These are phyloP conservation scores for Diaporthe destruens DNA, from an alignment of 2,329 filamentous ascomycete genomes.

Conservation along the genomic window DNA sequence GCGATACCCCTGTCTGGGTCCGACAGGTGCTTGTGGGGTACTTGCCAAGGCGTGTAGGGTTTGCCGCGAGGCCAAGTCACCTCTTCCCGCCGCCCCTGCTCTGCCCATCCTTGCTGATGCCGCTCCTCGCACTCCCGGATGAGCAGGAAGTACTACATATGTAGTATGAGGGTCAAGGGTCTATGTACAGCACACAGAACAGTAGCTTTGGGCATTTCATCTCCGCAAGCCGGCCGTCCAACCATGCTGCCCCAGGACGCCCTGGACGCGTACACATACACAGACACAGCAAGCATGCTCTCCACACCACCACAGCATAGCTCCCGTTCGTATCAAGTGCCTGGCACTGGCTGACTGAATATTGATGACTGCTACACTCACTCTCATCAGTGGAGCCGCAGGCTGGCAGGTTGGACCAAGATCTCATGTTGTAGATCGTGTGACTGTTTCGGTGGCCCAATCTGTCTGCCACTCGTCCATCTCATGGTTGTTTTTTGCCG, in stretches of 20 bases:
- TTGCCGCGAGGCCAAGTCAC: constrained; percentile 32
- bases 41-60: constrained; percentile 15
- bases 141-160: constrained; percentile 7
- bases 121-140: constrained; percentile 19
- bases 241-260: constrained; percentile 3
- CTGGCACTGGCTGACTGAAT: background rate
- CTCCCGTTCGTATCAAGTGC: constrained; percentile 3
- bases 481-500: background rate
- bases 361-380: background rate
- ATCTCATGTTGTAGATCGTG: background rate
- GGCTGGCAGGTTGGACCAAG: background rate
- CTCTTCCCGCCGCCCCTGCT: constrained; percentile 26
- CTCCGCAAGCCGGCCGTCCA: constrained; percentile 10
- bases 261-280: constrained; percentile 1
- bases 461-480: background rate
- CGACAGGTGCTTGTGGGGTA: constrained; percentile 24
- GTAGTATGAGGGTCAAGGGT: no score
- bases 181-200: background rate
- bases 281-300: no score
- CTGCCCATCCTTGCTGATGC: constrained; percentile 9
- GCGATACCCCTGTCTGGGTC: constrained; percentile 1
- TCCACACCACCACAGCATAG: background rate
- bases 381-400: background rate
- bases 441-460: background rate
- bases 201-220: constrained; percentile 27